Evolutionary conservation across 164 flowering plant genomes (phyloP).

Genomic region (Magnolia changhungtana): DNA sequence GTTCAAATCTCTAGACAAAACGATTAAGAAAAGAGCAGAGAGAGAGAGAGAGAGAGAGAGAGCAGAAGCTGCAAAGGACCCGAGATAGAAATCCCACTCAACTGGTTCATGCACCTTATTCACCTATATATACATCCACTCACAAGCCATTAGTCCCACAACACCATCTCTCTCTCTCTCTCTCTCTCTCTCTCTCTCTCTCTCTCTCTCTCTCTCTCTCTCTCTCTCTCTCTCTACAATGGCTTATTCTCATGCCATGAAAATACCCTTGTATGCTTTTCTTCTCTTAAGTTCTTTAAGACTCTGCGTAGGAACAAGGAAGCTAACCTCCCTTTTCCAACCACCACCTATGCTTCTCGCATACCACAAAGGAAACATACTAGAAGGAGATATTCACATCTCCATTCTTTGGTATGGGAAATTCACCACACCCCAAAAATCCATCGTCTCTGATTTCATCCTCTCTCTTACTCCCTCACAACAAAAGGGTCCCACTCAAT

Average conservation of each 20-base stretch:
- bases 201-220: background rate
- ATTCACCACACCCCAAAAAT: slow-evolving; percentile 36
- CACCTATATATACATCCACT: slow-evolving; percentile 2
- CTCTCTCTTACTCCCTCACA: slow-evolving; percentile 26
- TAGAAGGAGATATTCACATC: slow-evolving; percentile 37
- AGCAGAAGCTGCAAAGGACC: background rate
- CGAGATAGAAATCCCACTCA: background rate
- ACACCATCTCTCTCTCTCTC: background rate
- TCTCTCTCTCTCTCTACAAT: background rate
- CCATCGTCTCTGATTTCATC: slow-evolving; percentile 42
- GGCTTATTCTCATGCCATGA: slow-evolving; percentile 1
- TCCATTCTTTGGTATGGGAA: slow-evolving; percentile 45
- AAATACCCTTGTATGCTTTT: background rate
- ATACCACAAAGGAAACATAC: slow-evolving; percentile 46
- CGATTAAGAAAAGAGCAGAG: background rate
- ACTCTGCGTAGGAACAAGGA: slow-evolving; percentile 12
- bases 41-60: background rate
- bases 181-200: background rate
- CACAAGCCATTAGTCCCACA: background rate
- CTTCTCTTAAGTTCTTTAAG: background rate
- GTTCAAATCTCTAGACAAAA: slow-evolving; percentile 10
- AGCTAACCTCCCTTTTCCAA: slow-evolving; percentile 27
- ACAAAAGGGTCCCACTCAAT: background rate
- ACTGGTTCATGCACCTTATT: slow-evolving; percentile 11
- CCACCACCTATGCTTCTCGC: slow-evolving; percentile 31